phyloP scores from a whole-genome alignment of 2,329 filamentous ascomycete species.

The Botrytis porri region DNA sequence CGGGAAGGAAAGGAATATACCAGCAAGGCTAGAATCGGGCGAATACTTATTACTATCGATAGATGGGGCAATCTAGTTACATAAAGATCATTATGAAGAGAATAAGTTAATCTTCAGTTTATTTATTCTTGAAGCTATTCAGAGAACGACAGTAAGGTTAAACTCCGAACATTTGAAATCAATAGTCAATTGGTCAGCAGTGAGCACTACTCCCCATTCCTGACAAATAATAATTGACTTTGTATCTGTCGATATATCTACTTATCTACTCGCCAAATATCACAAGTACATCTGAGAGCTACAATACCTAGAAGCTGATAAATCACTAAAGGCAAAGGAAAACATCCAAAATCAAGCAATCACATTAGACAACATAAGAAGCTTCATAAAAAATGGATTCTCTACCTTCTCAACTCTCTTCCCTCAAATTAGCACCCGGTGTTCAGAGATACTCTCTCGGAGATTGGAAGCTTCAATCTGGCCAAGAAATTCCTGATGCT shows the following conservation, averaged over 20 bases:
- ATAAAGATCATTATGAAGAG: not conserved
- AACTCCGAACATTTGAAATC: not conserved
- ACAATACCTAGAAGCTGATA: not conserved
- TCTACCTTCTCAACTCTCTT: not conserved
- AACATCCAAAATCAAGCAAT: not conserved
- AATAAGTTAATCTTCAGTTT: not conserved
- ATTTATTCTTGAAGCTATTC: conserved; percentile 1
- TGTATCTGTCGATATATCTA: not conserved
- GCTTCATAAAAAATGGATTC: not conserved
- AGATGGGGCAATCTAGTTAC: not conserved
- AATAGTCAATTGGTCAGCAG: not conserved
- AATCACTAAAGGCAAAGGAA: not conserved
- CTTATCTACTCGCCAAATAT: not conserved
- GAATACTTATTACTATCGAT: not conserved
- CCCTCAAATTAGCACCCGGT: conserved; percentile 19
- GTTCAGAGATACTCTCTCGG: conserved; percentile 55
- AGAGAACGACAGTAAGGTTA: not conserved
- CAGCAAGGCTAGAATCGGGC: not conserved
- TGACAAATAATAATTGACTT: not conserved
- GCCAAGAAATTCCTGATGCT: conserved; percentile 59
- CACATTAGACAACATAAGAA: not conserved
- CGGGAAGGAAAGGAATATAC: not conserved
- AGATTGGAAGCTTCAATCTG: conserved; percentile 64
- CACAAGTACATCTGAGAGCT: not conserved
- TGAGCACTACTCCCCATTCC: not conserved